Base-by-base conservation (phyloP, 2,329 filamentous ascomycete species). In the Colletotrichum sp. region DNA sequence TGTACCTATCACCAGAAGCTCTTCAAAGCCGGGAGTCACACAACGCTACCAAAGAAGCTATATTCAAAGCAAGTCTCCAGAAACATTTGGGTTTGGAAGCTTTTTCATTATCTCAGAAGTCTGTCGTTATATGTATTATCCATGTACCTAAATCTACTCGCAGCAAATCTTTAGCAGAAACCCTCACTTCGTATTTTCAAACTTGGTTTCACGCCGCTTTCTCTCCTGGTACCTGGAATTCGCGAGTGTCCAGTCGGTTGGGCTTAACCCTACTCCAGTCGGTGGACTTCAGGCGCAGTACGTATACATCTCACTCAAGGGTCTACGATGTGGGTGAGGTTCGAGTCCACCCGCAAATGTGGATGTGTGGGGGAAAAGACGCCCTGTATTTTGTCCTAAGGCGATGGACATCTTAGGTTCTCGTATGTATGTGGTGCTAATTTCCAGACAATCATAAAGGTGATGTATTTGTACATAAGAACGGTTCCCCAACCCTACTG, bases 131-230 rank as follows among this genome's bases (percentile, higher is more conserved):
- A n/a, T 44, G 3, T 18, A n/a, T 44, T 5, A 10, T 44, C 1
- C 15, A 15, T 34, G 15, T 16, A 39, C 5, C 16, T 18, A 0
- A 39, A 18, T 18, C 16, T 9, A 39, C 1, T 18, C 5, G 5
- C 36, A 39, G 2, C 1, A 0, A 18, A 5, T 3, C 1, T 39
- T 39, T 10, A 39, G 36, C 15, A 39, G 1, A 39, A 1, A 18
- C 16, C 16, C 36, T 18, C 36, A 39, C 0, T 39, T 39, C 16
- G 36, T 39, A 10, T 2, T 2, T 18, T 6, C 36, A 39, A 39
- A 39, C 5, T 18, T 18, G 16, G 36, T 3, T 18, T 18, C 16
- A 39, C 3, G 36, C 16, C 1, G 1, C 36, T 18, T 39, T 39
- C 16, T 39, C 8, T 18, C 1, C 1, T 1, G 36, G 16, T 39